Conservation (phyloP, 1,284 basidiomycete genomes). For the Rhodotorula sp. region DNA sequence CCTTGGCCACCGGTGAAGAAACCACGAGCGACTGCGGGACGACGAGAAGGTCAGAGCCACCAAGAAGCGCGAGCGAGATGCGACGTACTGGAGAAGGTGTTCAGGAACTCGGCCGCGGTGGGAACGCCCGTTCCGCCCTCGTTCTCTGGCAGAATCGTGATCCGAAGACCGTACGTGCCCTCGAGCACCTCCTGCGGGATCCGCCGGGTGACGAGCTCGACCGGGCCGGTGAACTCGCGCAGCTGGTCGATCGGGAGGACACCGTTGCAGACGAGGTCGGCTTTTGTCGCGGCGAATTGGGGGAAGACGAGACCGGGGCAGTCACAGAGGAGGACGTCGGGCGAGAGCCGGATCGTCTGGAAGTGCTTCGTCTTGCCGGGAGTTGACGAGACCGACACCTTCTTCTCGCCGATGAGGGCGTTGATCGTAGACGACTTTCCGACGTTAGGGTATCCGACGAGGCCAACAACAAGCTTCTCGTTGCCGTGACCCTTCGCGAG, state of each 20-base stretch:
- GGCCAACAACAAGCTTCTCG: constrained; percentile 67
- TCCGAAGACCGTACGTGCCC: constrained; percentile 80
- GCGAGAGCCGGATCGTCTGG: constrained; percentile 92
- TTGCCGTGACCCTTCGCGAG: constrained; percentile 61
- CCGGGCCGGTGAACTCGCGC: constrained; percentile 87
- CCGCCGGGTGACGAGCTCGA: constrained; percentile 73
- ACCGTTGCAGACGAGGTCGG: constrained; percentile 93
- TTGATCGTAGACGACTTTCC: constrained; percentile 63
- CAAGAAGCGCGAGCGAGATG: not conserved
- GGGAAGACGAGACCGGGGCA: constrained; percentile 99
- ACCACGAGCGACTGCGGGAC: constrained; percentile 75
- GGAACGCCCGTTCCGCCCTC: constrained; percentile 81
- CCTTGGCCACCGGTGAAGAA: constrained; percentile 92
- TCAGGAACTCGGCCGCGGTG: constrained; percentile 78
- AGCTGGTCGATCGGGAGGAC: constrained; percentile 98
- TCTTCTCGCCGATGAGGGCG: constrained; percentile 67
- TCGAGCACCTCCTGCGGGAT: constrained; percentile 85
- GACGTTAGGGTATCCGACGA: constrained; percentile 64
- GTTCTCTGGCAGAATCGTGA: constrained; percentile 66
- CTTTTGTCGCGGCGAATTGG: constrained; percentile 93
- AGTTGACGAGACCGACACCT: constrained; percentile 94
- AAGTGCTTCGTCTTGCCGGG: constrained; percentile 99
- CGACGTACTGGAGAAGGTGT: constrained; percentile 82
- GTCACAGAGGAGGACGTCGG: constrained; percentile 88
- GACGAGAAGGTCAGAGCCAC: constrained; percentile 1